phyloP scores from a whole-genome alignment of 2,329 filamentous ascomycete genomes.

The Phaeosphaeriaceae sp. region DNA sequence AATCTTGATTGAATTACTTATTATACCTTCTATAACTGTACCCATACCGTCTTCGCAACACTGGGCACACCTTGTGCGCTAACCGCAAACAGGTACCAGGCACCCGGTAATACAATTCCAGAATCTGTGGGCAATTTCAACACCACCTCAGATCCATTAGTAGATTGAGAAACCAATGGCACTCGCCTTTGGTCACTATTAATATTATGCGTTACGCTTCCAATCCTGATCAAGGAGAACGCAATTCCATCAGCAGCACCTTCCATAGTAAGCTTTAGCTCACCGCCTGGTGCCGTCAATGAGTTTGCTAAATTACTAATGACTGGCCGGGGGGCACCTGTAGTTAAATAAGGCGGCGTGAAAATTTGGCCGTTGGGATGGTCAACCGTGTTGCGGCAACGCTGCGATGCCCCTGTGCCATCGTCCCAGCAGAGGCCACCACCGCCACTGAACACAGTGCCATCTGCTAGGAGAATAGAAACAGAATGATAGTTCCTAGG shows the following conservation, averaged over 20 bases:
- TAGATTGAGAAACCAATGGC: slow-evolving; percentile 11
- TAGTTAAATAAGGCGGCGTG: slow-evolving; percentile 61
- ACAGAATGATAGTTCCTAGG: slow-evolving; percentile 31
- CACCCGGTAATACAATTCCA: slow-evolving; percentile 20
- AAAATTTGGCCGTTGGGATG: slow-evolving; percentile 59
- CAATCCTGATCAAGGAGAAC: slow-evolving; percentile 26
- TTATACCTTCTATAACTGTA: slow-evolving; percentile 1
- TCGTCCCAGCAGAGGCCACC: slow-evolving; percentile 27
- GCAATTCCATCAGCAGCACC: slow-evolving; percentile 12
- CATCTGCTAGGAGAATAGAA: slow-evolving; percentile 29
- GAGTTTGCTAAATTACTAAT: slow-evolving; percentile 13
- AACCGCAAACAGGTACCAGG: slow-evolving; percentile 27
- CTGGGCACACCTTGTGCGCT: slow-evolving; percentile 23
- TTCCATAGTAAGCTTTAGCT: slow-evolving; percentile 16
- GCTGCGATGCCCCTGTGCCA: slow-evolving; percentile 29
- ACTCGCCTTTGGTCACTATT: slow-evolving; percentile 30
- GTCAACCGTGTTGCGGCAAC: slow-evolving; percentile 57
- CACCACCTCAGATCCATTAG: slow-evolving; percentile 7
- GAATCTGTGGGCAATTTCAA: slow-evolving; percentile 17
- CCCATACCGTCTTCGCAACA: slow-evolving; percentile 19
- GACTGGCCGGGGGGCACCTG: slow-evolving; percentile 16
- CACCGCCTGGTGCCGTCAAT: slow-evolving; percentile 15
- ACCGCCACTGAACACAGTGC: slow-evolving; percentile 26
- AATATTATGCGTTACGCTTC: slow-evolving; percentile 29
- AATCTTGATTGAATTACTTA: no score